Base-by-base conservation (phyloP, 352 stramenopile genomes). In the Phytophthora palmivora region DNA sequence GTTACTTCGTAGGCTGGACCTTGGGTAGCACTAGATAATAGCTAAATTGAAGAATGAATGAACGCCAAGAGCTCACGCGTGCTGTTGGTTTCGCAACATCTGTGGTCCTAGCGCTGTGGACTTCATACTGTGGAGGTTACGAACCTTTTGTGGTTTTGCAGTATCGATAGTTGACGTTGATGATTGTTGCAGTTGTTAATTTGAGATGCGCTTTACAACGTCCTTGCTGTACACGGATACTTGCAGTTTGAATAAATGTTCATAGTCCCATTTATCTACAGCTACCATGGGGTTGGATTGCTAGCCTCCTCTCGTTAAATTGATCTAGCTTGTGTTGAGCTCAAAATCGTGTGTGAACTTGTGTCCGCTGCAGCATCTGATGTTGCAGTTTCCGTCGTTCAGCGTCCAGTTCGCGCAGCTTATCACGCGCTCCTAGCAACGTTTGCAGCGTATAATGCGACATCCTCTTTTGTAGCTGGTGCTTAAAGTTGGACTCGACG, bases 381-480 rank as follows among this genome's bases (percentile, higher is more conserved):
- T 36, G 9, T 28, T 54, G 22, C 12, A 78, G 58, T 47, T 84
- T 77, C 4, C 59, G 58, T 37, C 82, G 76, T 8, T 75, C 65
- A 16, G 73, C 38, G 14, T 87, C 64, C 4, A 91, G 72, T 37
- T 74, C 64, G 24, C 77, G 58, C 6, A 94, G 76, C 54, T 92
- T 91, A 18, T 88, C 72, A 0, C 79, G 65, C 11, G 83, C 78
- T 16, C 80, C 79, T 6, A 88, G 30, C 24, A 94, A 57, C 9
- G 82, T 89, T 65, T 85, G 70, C 18, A 88, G 47, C n/a, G 85
- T 94, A 63, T 92, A 94, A 44, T 87, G 79, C 49, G 74, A 72
- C 82, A 94, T 92, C 56, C 84, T 79, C 36, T 87, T 87, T 59
- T 85, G 78, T 33, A 92, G 63, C 67, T 90, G 73, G 24, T 80